A percentile compares a stretch with the other conserved stretches of the same genome.
Evolutionary conservation across 1,139 yeast genomes (phyloP).

Genomic region (Protomyces pachydermus): DNA sequence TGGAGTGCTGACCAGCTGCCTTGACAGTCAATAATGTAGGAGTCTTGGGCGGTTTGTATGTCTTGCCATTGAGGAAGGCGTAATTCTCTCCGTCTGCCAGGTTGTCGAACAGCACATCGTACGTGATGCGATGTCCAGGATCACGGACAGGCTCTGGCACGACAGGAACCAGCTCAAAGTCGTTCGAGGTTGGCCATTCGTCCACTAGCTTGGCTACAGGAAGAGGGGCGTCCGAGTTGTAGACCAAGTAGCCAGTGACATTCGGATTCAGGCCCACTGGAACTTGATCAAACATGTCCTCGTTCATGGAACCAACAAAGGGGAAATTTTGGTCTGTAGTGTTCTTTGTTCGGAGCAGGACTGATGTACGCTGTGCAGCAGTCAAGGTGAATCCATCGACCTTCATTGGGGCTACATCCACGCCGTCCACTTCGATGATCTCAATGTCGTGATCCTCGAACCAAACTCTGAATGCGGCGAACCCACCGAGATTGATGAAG

Average conservation of each 20-base stretch:
- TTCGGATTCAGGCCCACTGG: conserved; percentile 62
- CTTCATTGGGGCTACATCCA: conserved; percentile 20
- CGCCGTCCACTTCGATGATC: conserved; percentile 55
- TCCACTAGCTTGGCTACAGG: conserved; percentile 49
- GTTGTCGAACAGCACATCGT: conserved; percentile 73
- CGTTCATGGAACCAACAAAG: conserved; percentile 71
- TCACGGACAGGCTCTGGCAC: conserved; percentile 50
- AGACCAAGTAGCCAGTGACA: conserved; percentile 66
- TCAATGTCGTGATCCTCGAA: conserved; percentile 79
- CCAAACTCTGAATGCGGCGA: conserved; percentile 77
- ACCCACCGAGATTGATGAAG: conserved; percentile 76
- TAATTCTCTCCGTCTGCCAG: conserved; percentile 77
- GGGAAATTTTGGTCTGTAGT: conserved; percentile 60
- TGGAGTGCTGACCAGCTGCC: conserved; percentile 53
- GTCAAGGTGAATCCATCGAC: conserved; percentile 42
- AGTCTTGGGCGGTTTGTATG: conserved; percentile 74
- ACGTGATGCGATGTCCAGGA: conserved; percentile 59
- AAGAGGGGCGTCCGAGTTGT: conserved; percentile 46
- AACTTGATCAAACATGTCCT: conserved; percentile 67
- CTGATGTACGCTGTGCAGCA: conserved; percentile 73
- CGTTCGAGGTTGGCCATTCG: conserved; percentile 40
- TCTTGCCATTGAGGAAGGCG: conserved; percentile 80
- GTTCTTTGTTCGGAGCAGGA: conserved; percentile 65
- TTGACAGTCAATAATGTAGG: conserved; percentile 76
- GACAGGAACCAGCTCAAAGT: conserved; percentile 46